Percentiles rank a stretch among this genome's conserved stretches.
Conservation (phyloP, 2,329 filamentous ascomycete genomes). For the Alternaria sp. region DNA sequence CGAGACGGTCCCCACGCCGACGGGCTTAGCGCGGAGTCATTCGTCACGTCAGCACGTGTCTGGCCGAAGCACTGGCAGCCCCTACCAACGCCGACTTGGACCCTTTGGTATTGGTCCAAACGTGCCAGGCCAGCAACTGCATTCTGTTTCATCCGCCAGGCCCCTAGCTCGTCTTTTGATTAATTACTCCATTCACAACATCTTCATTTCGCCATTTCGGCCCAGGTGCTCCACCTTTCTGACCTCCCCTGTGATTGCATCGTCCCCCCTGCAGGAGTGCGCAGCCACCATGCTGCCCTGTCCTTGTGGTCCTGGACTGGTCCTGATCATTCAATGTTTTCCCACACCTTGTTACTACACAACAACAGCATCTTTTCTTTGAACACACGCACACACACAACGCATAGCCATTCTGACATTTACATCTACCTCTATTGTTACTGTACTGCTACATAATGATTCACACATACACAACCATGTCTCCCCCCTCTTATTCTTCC, state of each 20-base stretch:
- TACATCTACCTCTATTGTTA: constrained; percentile 14
- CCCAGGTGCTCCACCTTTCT: constrained; percentile 16
- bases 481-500: constrained; percentile 19
- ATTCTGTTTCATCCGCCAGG: constrained; percentile 21
- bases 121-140: constrained; percentile 8
- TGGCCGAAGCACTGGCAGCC: background rate
- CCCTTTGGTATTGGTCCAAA: constrained; percentile 11
- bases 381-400: constrained; percentile 5
- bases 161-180: constrained; percentile 13
- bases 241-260: constrained; percentile 28
- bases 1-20: constrained; percentile 17
- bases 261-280: constrained; percentile 29
- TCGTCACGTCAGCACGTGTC: constrained; percentile 22
- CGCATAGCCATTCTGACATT: constrained; percentile 5
- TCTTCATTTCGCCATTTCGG: constrained; percentile 24
- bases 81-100: background rate
- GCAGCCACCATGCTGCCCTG: constrained; percentile 15
- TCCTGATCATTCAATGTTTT: constrained; percentile 22
- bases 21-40: constrained; percentile 12
- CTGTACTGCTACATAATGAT: constrained; percentile 23
- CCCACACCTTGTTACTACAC: constrained; percentile 14
- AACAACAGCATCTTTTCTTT: constrained; percentile 10
- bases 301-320: constrained; percentile 25
- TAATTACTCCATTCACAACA: constrained; percentile 19
- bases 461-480: constrained; percentile 27